Conservation (phyloP, 2,329 filamentous ascomycete species). For the Bipolaris oryzae region DNA sequence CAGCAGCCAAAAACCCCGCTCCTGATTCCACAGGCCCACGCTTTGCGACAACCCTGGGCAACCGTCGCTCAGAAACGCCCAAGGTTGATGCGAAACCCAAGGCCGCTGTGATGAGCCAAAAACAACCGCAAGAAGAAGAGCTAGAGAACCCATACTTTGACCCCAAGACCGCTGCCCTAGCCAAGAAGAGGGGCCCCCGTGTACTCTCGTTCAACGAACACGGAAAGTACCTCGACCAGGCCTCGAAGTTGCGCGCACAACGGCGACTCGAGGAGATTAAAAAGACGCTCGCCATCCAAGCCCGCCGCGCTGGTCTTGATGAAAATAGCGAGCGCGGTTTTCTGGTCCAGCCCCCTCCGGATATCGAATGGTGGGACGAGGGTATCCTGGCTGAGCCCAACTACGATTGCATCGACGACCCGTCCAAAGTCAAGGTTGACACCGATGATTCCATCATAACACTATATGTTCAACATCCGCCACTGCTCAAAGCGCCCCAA, state of each 20-base stretch:
- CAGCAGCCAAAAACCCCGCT: slow-evolving; percentile 56
- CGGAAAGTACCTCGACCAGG: slow-evolving; percentile 96
- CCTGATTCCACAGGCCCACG: slow-evolving; percentile 56
- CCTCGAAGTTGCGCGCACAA: slow-evolving; percentile 84
- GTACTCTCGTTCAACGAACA: slow-evolving; percentile 91
- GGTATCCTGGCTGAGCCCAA: slow-evolving; percentile 75
- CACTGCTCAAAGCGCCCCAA: slow-evolving; percentile 87
- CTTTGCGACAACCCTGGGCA: slow-evolving; percentile 62
- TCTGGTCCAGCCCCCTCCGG: slow-evolving; percentile 80
- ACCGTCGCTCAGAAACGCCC: slow-evolving; percentile 55
- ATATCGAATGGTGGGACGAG: slow-evolving; percentile 98
- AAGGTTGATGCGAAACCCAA: slow-evolving; percentile 38
- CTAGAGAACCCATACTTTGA: slow-evolving; percentile 85
- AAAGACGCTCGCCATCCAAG: slow-evolving; percentile 84
- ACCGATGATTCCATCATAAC: slow-evolving; percentile 87
- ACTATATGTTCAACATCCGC: slow-evolving; percentile 88
- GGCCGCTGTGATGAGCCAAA: slow-evolving; percentile 39
- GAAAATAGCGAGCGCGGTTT: slow-evolving; percentile 94
- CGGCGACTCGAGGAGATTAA: slow-evolving; percentile 93
- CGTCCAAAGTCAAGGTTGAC: slow-evolving; percentile 72
- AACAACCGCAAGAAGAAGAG: slow-evolving; percentile 59
- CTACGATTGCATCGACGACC: slow-evolving; percentile 73
- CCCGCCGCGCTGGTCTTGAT: slow-evolving; percentile 89
- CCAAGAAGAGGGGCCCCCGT: slow-evolving; percentile 65
- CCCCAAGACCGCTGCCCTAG: slow-evolving; percentile 62